Evolutionary conservation across 805 yeast species (phyloP), one percentile per base, ranked within the genome.

Genomic region (Wickerhamiella cacticola): DNA sequence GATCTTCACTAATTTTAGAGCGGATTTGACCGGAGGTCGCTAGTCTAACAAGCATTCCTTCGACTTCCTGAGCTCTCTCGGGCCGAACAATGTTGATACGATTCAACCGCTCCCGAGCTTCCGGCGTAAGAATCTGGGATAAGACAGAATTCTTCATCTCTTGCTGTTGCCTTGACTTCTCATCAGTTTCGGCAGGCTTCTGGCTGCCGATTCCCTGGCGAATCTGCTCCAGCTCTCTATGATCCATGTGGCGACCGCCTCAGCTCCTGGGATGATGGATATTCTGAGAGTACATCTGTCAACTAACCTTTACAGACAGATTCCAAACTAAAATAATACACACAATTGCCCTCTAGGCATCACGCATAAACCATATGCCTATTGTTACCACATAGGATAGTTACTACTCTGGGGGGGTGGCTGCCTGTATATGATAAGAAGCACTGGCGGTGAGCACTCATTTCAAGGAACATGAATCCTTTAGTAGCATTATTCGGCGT

Each of bases 11-110:
- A n/a, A 89, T 69, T 61, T 85, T 84, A 51, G 78, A 72, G 47
- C 75, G 69, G 29, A 89, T 67, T 51, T 82, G 85, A 1, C 96
- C 96, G 54, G 82, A 72, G 51, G 78, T 76, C 7, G 79, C 82
- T 62, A 89, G 66, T 56, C 79, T 76, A 23, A 82, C 66, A 40
- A 89, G 67, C 56, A 89, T 78, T 52, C 80, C 78, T 58, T 89
- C 96, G 12, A 87, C 96, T 60, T 87, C 83, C 45, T 75, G 73
- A 1, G 94, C 97, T 49, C 96, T 71, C 46, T 92, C 97, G 2
- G 94, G 94, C 59, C 88, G 77, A 39, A 89, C 98, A 61, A 92
- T 74, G 24, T 86, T 69, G 16, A 89, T 94, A 50, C 98, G 71
- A 16, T 88, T 76, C 41, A 89, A 70, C 50, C 98, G 72, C 59